Percentiles rank a stretch among this genome's conserved stretches.
Conservation (phyloP, 2,329 filamentous ascomycete species). For the Paecilomyces dactylethromorphus region DNA sequence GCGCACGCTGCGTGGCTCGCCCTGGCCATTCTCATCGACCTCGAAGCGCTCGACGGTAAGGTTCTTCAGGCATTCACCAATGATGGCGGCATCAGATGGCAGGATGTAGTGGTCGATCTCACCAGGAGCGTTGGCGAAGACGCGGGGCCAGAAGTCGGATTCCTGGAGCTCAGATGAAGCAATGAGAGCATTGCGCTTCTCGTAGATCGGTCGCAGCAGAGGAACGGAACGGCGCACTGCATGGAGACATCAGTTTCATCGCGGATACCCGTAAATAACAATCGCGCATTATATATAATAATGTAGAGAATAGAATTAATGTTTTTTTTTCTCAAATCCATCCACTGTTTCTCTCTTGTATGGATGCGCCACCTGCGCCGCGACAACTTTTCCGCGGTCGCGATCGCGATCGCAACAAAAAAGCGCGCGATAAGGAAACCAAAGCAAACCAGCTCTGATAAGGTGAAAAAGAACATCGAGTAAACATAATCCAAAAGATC, state of each 20-base stretch:
- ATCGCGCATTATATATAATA: conserved; percentile 1
- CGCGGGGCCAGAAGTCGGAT: conserved; percentile 88
- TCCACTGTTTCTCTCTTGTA: neutral
- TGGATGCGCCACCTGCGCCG: neutral
- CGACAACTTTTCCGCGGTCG: neutral
- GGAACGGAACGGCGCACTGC: conserved; percentile 67
- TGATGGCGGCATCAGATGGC: conserved; percentile 63
- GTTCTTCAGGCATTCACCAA: conserved; percentile 61
- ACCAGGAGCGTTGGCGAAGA: conserved; percentile 76
- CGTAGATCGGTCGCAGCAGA: conserved; percentile 65
- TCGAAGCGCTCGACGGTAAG: conserved; percentile 77
- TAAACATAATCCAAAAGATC: neutral
- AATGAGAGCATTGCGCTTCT: conserved; percentile 65
- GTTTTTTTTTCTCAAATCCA: neutral
- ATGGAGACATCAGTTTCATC: conserved; percentile 1
- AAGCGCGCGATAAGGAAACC: neutral
- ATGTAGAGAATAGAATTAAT: neutral
- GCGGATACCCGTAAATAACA: neutral
- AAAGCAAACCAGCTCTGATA: neutral
- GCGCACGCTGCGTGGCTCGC: conserved; percentile 73
- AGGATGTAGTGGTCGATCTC: conserved; percentile 87
- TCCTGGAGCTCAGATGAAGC: conserved; percentile 51
- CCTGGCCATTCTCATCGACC: conserved; percentile 51
- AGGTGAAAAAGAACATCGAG: conserved; percentile 1
- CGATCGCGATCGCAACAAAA: neutral